Base-by-base conservation (phyloP, 179 eudicot species). In the Patellifolia procumbens region DNA sequence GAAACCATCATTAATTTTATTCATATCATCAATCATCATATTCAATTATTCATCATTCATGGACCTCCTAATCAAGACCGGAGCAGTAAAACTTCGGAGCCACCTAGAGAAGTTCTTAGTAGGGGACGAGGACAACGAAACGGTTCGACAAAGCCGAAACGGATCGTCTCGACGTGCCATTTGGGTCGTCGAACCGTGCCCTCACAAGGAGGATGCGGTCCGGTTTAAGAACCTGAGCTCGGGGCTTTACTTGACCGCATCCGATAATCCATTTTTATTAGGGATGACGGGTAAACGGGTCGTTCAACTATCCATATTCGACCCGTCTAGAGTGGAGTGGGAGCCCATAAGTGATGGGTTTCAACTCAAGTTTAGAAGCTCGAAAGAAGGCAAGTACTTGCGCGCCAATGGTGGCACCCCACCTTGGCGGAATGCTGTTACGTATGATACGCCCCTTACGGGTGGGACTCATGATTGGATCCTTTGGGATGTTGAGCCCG, bases 281-380 rank as follows among this genome's bases (percentile, higher is more conserved):
- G 85, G 87, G 0, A 77, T 82, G 85, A 85, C 85, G 34, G 87
- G 87, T 39, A 85, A 66, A n/a, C 80, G 65, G 73, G 85, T 80
- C 9, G 34, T 85, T 15, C 87, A 85, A 56, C 45, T 80, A 17
- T 77, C 85, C 48, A 58, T 77, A 45, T 68, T 69, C 13, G 78
- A 76, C 81, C 80, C 82, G 73, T 55, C 64, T 73, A 80, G 81
- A 32, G 68, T 81, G 1, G 85, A 82, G 17, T 85, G 87, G 87
- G 79, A 77, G 45, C 83, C 85, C 0, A 78, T 77, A 16, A 49
- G 72, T 59, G 85, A 85, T 24, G 87, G 87, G 70, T 82, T 82
- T 43, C 83, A 79, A 59, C 46, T 85, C 19, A 85, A 80, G 77
- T 74, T 85, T 53, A 70, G 79, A 56, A 74, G 65, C 42, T 34